phyloP scores from a whole-genome alignment of 257 asterid genomes.

The Nicotiana undulata region DNA sequence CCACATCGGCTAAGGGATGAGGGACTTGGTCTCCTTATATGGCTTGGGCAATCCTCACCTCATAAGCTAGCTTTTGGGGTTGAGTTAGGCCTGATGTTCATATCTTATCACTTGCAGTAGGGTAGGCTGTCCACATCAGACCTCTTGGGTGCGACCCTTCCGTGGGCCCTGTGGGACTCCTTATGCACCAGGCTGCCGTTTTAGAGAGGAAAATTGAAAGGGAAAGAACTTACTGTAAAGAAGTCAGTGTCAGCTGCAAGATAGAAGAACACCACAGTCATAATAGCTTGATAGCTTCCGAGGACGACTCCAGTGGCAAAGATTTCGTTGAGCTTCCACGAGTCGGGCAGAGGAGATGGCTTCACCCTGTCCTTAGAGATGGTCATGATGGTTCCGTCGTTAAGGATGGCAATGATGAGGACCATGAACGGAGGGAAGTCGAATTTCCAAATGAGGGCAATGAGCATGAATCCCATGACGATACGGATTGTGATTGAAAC shows the following conservation, averaged over 20 bases:
- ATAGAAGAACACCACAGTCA: conserved; percentile 34
- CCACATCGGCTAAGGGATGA: too few relatives aligned
- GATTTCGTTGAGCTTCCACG: conserved; percentile 33
- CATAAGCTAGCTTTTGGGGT: too few relatives aligned
- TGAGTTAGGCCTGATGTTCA: too few relatives aligned
- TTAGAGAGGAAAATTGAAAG: neutral
- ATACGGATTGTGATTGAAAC: conserved; percentile 47
- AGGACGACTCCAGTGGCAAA: conserved; percentile 31
- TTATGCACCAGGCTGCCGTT: too few relatives aligned
- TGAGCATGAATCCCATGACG: conserved; percentile 37
- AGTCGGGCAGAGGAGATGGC: conserved; percentile 36
- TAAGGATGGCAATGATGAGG: conserved; percentile 38
- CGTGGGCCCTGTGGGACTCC: too few relatives aligned
- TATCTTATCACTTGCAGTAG: too few relatives aligned
- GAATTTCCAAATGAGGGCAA: conserved; percentile 34
- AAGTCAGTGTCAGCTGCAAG: conserved; percentile 19
- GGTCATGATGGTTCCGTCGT: conserved; percentile 41
- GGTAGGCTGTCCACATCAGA: too few relatives aligned
- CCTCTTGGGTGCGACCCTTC: too few relatives aligned
- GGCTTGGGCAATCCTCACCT: too few relatives aligned
- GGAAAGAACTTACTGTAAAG: conserved; percentile 23
- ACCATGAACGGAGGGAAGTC: conserved; percentile 48
- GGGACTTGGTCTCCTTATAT: too few relatives aligned
- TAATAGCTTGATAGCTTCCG: conserved; percentile 28
- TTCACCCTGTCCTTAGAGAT: conserved; percentile 35